Evolutionary conservation across 129 eudicot genomes (phyloP).

Genomic region (Mikania micrantha): DNA sequence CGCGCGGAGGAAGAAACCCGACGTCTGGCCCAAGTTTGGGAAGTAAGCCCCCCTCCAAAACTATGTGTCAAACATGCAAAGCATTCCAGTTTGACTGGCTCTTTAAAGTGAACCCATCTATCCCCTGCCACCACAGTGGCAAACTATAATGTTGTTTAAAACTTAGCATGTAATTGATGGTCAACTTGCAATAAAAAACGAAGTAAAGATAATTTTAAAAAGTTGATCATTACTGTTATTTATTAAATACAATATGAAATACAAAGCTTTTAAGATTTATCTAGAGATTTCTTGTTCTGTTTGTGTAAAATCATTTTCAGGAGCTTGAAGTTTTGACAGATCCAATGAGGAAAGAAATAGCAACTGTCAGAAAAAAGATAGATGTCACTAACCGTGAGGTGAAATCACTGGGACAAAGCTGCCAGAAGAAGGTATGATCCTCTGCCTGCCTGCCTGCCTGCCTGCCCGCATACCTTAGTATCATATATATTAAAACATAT

Average conservation of each 20-base stretch:
- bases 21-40: slow-evolving; percentile 74
- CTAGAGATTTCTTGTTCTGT: not conserved
- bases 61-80: not conserved
- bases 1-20: slow-evolving; percentile 62
- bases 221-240: not conserved
- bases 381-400: slow-evolving; percentile 66
- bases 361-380: slow-evolving; percentile 52
- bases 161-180: not conserved
- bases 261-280: not conserved
- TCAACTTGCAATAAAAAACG: not conserved
- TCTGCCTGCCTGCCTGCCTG: slow-evolving; percentile 1
- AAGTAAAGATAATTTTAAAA: not conserved
- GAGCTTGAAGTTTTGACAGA: slow-evolving; percentile 78
- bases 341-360: slow-evolving; percentile 79
- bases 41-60: slow-evolving; percentile 31
- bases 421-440: slow-evolving; percentile 63
- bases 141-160: not conserved
- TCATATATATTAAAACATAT: not conserved
- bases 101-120: not conserved
- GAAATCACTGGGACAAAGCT: slow-evolving; percentile 54
- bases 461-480: not conserved
- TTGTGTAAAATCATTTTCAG: slow-evolving; percentile 24
- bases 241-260: slow-evolving; percentile 1
- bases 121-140: not conserved
- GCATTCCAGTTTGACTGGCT: not conserved